Conservation (phyloP, 1,284 basidiomycete species). For the Vanrija sp. region DNA sequence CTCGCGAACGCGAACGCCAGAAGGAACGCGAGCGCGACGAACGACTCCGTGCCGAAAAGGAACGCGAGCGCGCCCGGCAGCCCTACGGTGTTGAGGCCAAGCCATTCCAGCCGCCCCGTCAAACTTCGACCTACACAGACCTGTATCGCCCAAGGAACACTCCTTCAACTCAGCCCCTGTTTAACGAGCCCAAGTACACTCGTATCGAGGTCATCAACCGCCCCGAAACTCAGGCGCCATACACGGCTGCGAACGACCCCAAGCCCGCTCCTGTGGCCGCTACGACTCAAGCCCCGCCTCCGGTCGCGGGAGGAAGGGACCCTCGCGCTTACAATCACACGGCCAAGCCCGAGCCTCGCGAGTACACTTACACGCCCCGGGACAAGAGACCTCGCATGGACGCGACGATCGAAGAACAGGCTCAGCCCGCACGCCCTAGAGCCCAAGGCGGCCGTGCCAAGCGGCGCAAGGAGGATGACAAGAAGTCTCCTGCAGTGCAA, state of each 20-base stretch:
- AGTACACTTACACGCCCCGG: slow-evolving; percentile 36
- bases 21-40: slow-evolving; percentile 12
- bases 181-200: slow-evolving; percentile 21
- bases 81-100: slow-evolving; percentile 18
- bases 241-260: slow-evolving; percentile 2
- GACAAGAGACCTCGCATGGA: slow-evolving; percentile 43
- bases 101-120: slow-evolving; percentile 21
- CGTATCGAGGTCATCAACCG: slow-evolving; percentile 36
- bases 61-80: slow-evolving; percentile 5
- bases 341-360: slow-evolving; percentile 15
- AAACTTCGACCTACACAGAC: slow-evolving; percentile 15
- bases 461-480: slow-evolving; percentile 38
- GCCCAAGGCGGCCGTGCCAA: slow-evolving; percentile 20
- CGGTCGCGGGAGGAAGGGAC: slow-evolving; percentile 20
- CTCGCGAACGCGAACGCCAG: slow-evolving; percentile 1
- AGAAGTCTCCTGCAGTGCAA: slow-evolving; percentile 11
- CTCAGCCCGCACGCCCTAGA: slow-evolving; percentile 15
- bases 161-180: not conserved
- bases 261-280: slow-evolving; percentile 5
- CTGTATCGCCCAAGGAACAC: slow-evolving; percentile 10
- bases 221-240: slow-evolving; percentile 16
- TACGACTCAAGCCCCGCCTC: slow-evolving; percentile 4
- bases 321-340: slow-evolving; percentile 35
- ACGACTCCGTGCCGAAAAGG: slow-evolving; percentile 9
- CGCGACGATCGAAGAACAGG: slow-evolving; percentile 38